These are phyloP conservation scores for Priceomyces castillae DNA, from an alignment of 805 yeast genomes.

Conservation along the genomic window DNA sequence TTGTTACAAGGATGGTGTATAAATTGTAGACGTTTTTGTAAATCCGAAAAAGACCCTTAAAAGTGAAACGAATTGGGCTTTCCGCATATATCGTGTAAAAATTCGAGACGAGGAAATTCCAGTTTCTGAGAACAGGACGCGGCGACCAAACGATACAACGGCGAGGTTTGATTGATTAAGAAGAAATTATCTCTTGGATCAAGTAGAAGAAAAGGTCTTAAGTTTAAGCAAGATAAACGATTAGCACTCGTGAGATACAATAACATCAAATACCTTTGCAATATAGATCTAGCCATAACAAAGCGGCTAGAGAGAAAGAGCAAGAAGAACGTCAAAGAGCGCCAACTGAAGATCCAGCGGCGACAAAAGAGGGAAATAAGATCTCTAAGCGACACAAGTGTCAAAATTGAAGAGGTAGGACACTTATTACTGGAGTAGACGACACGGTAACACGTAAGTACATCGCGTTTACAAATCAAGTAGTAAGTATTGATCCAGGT, in stretches of 20 bases:
- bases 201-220: not conserved
- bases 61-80: not conserved
- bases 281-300: not conserved
- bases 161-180: not conserved
- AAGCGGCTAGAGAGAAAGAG: not conserved
- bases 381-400: too few species aligned
- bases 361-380: not conserved
- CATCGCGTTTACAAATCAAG: too few species aligned
- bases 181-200: not conserved
- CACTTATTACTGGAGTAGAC: too few species aligned
- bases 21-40: too few species aligned
- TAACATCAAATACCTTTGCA: not conserved
- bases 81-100: not conserved
- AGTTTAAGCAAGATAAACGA: not conserved
- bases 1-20: too few species aligned
- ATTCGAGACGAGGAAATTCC: not conserved
- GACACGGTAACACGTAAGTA: too few species aligned
- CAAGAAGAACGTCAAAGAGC: not conserved
- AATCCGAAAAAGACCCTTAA: not conserved
- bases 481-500: too few species aligned
- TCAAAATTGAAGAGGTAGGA: too few species aligned
- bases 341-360: not conserved
- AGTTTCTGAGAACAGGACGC: not conserved
- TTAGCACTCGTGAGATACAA: not conserved
- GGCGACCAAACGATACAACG: not conserved